Base-by-base conservation (phyloP, 2,329 filamentous ascomycete genomes). In the Venturia oleaginea region DNA sequence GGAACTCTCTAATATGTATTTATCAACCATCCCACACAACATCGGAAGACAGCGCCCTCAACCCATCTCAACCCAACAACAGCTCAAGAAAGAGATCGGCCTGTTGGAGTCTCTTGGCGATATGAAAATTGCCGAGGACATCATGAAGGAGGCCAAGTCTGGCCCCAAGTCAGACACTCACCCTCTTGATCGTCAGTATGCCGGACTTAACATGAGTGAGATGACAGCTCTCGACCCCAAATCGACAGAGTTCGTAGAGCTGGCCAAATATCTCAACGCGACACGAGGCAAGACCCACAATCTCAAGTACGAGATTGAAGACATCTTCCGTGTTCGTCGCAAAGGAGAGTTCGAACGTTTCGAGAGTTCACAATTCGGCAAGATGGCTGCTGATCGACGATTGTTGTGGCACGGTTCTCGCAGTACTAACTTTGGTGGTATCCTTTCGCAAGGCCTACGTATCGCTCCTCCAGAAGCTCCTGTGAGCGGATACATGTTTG, bases 351-450 rank as follows among this genome's bases (percentile, higher is more conserved):
- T 79, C 7, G 82, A 86, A 0, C 86, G 89, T 1, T 92, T 93
- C 70, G 75, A 85, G 4, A 76, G 82, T 51, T 85, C 82, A 54
- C 63, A 73, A 8, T 86, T 80, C 66, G 74, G 83, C 27, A 80
- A 78, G 1, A 70, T 81, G 59, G 77, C 81, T n/a, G 83, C 83
- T 59, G 84, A 94, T 72, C 84, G 88, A 30, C 85, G 90, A 22
- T 84, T 96, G 1, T 81, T 96, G 2, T 96, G 92, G 92, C 92
- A 96, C 72, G 91, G 92, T 19, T 92, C 89, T 19, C 86, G 91
- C 40, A 83, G 82, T 38, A 94, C 90, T 62, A 96, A 96, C 73
- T 96, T 87, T 68, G 91, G 88, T 71, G 92, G 91, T 71, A 96
- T 96, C 66, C 83, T 96, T 51, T 89, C 86, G 65, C 90, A 96